Evolutionary conservation across 2,329 filamentous ascomycete species (phyloP), one percentile per base, ranked within the genome.

Genomic region (Chalara sp.): DNA sequence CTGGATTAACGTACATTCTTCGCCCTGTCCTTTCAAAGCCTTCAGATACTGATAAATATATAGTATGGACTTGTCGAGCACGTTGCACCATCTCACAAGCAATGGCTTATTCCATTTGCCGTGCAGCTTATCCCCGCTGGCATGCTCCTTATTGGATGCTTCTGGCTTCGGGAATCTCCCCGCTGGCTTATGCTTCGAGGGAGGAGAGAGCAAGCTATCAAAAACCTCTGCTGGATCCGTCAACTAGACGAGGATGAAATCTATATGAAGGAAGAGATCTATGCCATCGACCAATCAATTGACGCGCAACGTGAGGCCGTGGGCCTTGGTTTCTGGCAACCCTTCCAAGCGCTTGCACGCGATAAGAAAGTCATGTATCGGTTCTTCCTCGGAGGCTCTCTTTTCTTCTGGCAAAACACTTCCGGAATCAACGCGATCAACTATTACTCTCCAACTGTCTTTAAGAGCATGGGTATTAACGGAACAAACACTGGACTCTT

Each of bases 341-440:
- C 85, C 0, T 87, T 89, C 69, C 65, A 72, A 53, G 71, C 72
- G 6, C 72, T 79, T 28, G 72, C 76, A 51, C 75, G 72, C 58
- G 21, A 21, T 21, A 39, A 39, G 35, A 39, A 39, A 39, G 35
- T 39, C 35, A 39, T 39, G 35, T 21, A 69, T 79, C 57, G 87
- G 41, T 83, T 92, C 68, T 79, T 88, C 65, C 75, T 91, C 8
- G 87, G 87, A 44, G 78, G 79, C 50, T 78, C 87, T 61, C 74
- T 92, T 21, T 91, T 91, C 73, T 71, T 91, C 48, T 89, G 83
- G 76, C 87, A 92, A 67, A 92, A 92, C 60, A 83, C 83, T 46
- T 76, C 72, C 3, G 86, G 86, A 2, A 89, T 89, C 70, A 89
- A 89, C 58, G 85, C 86, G 21, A 84, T 87, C 70, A 89, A 89